A percentile compares a stretch with the other conserved stretches of the same genome.
Conservation (phyloP, 768 basidiomycete genomes). For the Lepiota brunneoincarnata region DNA sequence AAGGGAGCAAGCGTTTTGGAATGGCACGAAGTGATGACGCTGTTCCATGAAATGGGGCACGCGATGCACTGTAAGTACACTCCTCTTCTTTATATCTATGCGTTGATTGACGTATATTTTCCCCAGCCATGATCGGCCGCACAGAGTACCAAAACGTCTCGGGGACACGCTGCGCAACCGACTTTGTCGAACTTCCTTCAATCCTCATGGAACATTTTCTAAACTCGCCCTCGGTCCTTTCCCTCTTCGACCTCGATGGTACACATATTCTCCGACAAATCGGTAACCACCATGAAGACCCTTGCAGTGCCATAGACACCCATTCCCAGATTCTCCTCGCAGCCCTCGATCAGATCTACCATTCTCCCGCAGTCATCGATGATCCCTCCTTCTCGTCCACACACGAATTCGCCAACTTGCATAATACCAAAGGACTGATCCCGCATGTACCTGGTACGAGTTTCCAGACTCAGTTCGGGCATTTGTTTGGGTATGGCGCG, state of each 20-base stretch:
- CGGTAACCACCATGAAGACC: slow-evolving; percentile 71
- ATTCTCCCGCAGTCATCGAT: slow-evolving; percentile 61
- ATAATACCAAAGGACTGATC: slow-evolving; percentile 71
- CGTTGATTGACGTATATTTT: slow-evolving; percentile 2
- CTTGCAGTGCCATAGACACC: slow-evolving; percentile 83
- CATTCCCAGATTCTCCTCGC: slow-evolving; percentile 90
- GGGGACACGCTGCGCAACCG: slow-evolving; percentile 96
- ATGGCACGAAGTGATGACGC: slow-evolving; percentile 92
- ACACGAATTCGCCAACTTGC: slow-evolving; percentile 52
- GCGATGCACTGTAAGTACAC: slow-evolving; percentile 92
- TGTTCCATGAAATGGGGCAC: slow-evolving; percentile 99
- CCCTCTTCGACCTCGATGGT: slow-evolving; percentile 65
- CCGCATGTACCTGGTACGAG: slow-evolving; percentile 83
- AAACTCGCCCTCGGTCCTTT: slow-evolving; percentile 77
- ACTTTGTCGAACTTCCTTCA: slow-evolving; percentile 97
- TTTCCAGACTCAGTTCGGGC: slow-evolving; percentile 95
- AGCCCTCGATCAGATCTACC: slow-evolving; percentile 85
- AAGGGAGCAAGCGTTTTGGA: slow-evolving; percentile 71
- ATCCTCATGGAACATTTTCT: slow-evolving; percentile 99
- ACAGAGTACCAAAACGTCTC: slow-evolving; percentile 98
- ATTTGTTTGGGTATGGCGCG: slow-evolving; percentile 94
- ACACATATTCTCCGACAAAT: slow-evolving; percentile 42
- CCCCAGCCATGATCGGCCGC: slow-evolving; percentile 91
- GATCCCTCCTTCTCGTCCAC: slow-evolving; percentile 70
- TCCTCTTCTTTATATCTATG: not conserved